A percentile compares a stretch with the other conserved stretches of the same genome.
Conservation (phyloP, 345 rosid species). For the Euphorbia peplus region DNA sequence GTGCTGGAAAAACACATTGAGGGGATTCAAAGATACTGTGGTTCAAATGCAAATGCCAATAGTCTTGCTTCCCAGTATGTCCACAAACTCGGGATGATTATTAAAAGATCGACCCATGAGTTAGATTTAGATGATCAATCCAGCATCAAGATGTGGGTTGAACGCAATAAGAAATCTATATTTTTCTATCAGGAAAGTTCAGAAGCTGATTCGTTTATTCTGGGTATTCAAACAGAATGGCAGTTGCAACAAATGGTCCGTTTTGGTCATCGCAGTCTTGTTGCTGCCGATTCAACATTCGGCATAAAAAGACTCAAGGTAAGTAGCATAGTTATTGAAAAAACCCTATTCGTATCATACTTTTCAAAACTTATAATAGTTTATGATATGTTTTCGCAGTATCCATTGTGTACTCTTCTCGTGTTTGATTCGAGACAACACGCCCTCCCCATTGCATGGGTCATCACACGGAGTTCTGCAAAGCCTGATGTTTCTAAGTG, state of each 20-base stretch:
- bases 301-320: conserved; percentile 93
- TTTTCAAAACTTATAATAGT: not conserved
- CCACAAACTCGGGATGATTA: conserved; percentile 90
- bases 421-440: conserved; percentile 95
- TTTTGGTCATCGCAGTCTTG: conserved; percentile 76
- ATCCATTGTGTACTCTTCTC: conserved; percentile 81
- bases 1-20: conserved; percentile 93
- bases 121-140: conserved; percentile 90
- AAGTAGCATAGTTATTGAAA: conserved; percentile 22
- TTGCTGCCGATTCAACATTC: conserved; percentile 85
- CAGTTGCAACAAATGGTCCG: conserved; percentile 87
- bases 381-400: conserved; percentile 42
- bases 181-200: conserved; percentile 84
- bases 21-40: conserved; percentile 83
- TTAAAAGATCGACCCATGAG: conserved; percentile 80
- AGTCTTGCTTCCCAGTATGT: conserved; percentile 86
- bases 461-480: conserved; percentile 78
- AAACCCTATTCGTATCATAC: not conserved
- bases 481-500: conserved; percentile 82
- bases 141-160: conserved; percentile 83
- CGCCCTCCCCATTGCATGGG: conserved; percentile 90
- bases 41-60: conserved; percentile 60
- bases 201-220: conserved; percentile 65
- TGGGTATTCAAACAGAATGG: conserved; percentile 97
- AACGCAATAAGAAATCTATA: conserved; percentile 78